A percentile compares a stretch with the other conserved stretches of the same genome.
phyloP scores from a whole-genome alignment of 1,139 yeast species.

The Pneumocystis carinii region DNA sequence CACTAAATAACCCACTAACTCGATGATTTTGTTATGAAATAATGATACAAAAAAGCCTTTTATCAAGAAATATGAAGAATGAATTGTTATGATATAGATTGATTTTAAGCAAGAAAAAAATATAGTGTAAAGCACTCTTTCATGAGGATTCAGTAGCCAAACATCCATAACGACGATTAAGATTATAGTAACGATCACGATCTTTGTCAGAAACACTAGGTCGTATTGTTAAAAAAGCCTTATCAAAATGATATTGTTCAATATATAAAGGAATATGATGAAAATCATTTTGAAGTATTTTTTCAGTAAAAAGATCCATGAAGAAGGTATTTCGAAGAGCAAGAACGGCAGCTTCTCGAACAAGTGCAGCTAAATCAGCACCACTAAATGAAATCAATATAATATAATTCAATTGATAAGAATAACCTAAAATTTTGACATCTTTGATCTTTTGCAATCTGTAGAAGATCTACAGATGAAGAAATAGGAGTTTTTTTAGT shows the following conservation, averaged over 20 bases:
- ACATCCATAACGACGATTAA: slow-evolving; percentile 6
- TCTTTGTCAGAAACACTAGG: slow-evolving; percentile 89
- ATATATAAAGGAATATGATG: slow-evolving; percentile 34
- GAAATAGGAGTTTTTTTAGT: slow-evolving; percentile 67
- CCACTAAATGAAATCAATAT: slow-evolving; percentile 36
- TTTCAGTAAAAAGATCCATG: slow-evolving; percentile 32
- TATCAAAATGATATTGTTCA: slow-evolving; percentile 47
- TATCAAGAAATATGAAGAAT: no score
- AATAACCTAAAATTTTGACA: slow-evolving; percentile 49
- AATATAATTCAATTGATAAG: background rate
- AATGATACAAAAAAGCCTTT: no score
- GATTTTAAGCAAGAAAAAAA: background rate
- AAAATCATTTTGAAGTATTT: slow-evolving; percentile 30
- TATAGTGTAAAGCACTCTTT: background rate
- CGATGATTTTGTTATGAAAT: no score
- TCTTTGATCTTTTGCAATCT: slow-evolving; percentile 57
- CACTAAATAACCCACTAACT: no score
- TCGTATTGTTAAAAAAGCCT: slow-evolving; percentile 57
- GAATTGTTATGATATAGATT: background rate
- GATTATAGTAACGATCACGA: slow-evolving; percentile 52
- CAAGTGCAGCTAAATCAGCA: slow-evolving; percentile 84
- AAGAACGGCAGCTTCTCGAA: slow-evolving; percentile 80
- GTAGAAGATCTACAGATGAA: slow-evolving; percentile 42
- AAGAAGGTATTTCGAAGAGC: slow-evolving; percentile 66
- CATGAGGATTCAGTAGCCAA: background rate